Evolutionary conservation across 2,329 filamentous ascomycete species (phyloP), one percentile per base, ranked within the genome.

Genomic region (Thelonectria blattea): DNA sequence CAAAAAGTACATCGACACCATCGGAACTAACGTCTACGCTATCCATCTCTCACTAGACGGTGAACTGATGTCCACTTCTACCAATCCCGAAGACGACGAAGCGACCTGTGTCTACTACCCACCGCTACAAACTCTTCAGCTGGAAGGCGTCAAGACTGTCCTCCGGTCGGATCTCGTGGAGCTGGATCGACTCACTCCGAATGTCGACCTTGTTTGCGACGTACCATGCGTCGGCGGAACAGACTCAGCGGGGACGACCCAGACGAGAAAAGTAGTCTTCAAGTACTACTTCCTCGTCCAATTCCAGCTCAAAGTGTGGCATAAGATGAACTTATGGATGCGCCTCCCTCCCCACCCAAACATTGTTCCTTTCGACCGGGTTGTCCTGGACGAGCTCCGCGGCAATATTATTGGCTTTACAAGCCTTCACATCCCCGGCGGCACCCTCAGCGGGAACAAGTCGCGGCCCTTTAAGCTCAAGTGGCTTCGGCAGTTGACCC

Each of bases 361-460:
- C 5, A 17, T 76, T 32, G 68, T 76, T 5, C 70, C 68, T 5
- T 70, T 76, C 47, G 73, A 76, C 54, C 53, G 60, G 20, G 61
- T 77, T 22, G 72, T 77, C 15, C 14, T 77, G 2, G 74, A 76
- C 27, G 66, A 65, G 53, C 46, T 75, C 1, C 63, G 8, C n/a
- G 70, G 69, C 15, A 42, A 57, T 10, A 66, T 78, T 1, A 70
- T 78, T 43, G 76, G 76, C 17, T 79, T 30, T 30, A 30, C 8
- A 30, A 30, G 27, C 27, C 27, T 30, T 9, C 8, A 30, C 27
- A 30, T 30, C 27, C 27, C 27, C 27, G 27, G 27, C 27, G 37
- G 37, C 14, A 41, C 14, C 37, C 4, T 41, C 37, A 15, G 37
- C 37, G 5, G 5, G 37, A 41, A 15, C 37, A 41, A 41, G 27